phyloP scores from a whole-genome alignment of 1,284 basidiomycete genomes.

The Cryptococcus sp. region DNA sequence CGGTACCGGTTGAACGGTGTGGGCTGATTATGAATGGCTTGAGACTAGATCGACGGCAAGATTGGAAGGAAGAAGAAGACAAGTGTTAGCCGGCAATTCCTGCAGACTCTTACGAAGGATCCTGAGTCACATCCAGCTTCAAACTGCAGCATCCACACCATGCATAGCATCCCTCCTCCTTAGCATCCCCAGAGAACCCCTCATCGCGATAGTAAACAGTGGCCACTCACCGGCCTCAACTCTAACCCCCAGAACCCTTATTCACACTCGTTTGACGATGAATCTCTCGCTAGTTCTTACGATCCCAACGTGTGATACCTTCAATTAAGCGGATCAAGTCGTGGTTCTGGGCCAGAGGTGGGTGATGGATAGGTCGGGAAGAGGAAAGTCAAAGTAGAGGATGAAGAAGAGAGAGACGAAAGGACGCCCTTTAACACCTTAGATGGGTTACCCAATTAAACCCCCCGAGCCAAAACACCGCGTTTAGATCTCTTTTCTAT shows the following conservation, averaged over 20 bases:
- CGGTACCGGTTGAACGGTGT: not conserved
- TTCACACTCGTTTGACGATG: not conserved
- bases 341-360: not conserved
- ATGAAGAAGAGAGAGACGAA: not conserved
- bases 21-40: too few relatives aligned
- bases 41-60: not conserved
- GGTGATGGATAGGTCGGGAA: not conserved
- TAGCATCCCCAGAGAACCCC: not conserved
- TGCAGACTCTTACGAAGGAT: not conserved
- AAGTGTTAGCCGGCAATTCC: not conserved
- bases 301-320: too few relatives aligned
- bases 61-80: not conserved
- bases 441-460: not conserved
- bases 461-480: not conserved
- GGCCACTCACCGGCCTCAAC: not conserved
- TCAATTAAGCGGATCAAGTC: not conserved
- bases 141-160: not conserved
- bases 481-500: not conserved
- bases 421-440: not conserved
- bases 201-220: not conserved
- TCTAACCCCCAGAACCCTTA: not conserved
- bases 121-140: not conserved
- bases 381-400: not conserved
- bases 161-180: not conserved
- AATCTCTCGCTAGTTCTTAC: too few relatives aligned